Evolutionary conservation across 768 basidiomycete species (phyloP), one percentile per base, ranked within the genome.

Genomic region (Mycena vulgaris): DNA sequence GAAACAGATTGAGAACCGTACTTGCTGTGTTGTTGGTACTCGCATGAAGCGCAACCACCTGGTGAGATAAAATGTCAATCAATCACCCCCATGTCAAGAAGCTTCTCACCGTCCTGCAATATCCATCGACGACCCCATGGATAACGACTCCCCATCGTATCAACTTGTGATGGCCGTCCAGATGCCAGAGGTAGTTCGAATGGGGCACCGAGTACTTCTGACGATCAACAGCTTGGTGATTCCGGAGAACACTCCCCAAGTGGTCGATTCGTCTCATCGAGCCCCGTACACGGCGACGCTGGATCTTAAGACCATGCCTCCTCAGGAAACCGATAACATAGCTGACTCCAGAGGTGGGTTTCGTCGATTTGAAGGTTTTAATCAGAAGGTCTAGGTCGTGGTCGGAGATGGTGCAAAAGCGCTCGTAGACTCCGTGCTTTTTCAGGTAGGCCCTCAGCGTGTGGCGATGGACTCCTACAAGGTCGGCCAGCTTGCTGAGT

Each of bases 281-380:
- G 4, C 13, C 28, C 14, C 56, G 25, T 2, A 78, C 28, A 5
- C 56, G 30, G 2, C 30, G 64, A 9, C 69, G 28, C 45, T 78
- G 78, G 33, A 78, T 27, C n/a, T 56, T 47, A 2, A 75, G 33
- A 2, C 72, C 65, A 30, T 76, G 55, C 2, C 59, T 33, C 1
- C 69, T 53, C 6, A 78, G 55, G 8, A 37, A 76, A 0, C 69
- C 68, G 0, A 71, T 27, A 16, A 77, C 33, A 45, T 79, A 79
- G 6, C n/a, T 55, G 2, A 76, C 33, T 13, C 77, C 72, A 2
- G 75, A 75, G 62, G 61, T 70, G 31, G 72, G 74, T 28, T 61
- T 61, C 1, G 21, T 47, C 5, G 59, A 42, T 61, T 61, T 61
- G 42, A 61, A 61, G 30, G 59, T 61, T 16, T 23, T 63, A 39